Conservation (phyloP, 306 rosid species). For the Acacia confusa region DNA sequence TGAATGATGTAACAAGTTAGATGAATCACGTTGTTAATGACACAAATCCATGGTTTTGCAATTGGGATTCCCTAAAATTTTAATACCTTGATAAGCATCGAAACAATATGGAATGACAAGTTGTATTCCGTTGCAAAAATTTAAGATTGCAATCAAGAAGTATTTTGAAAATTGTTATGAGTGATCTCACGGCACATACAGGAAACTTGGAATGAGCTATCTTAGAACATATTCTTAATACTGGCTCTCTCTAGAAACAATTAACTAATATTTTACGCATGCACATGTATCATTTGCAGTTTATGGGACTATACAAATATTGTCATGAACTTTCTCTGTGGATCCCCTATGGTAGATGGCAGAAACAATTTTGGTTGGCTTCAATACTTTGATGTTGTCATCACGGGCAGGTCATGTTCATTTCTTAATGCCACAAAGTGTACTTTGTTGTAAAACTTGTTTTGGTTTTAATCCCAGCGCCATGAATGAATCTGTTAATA, state of each 20-base stretch:
- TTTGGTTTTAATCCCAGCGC: constrained; percentile 24
- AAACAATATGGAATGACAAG: neutral
- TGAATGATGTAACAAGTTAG: constrained; percentile 25
- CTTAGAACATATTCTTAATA: neutral
- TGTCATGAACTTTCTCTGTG: constrained; percentile 92
- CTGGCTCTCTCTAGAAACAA: constrained; percentile 7
- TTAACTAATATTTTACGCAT: constrained; percentile 11
- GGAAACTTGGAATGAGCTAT: neutral
- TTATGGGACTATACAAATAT: constrained; percentile 97
- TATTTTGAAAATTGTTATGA: constrained; percentile 5
- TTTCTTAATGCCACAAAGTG: neutral
- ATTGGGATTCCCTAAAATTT: neutral
- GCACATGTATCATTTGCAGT: constrained; percentile 48
- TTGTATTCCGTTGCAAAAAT: constrained; percentile 1
- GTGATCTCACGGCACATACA: constrained; percentile 13
- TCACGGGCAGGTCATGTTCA: constrained; percentile 84
- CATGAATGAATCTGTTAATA: constrained; percentile 7
- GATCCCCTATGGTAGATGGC: constrained; percentile 46
- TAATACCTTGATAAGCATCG: neutral
- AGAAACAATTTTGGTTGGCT: constrained; percentile 79
- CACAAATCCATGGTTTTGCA: neutral
- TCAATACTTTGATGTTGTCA: constrained; percentile 84
- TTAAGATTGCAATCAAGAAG: neutral
- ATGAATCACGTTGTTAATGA: neutral
- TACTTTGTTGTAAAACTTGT: constrained; percentile 13